Conservation (phyloP, 164 flowering plant species). For the Sedum album region DNA sequence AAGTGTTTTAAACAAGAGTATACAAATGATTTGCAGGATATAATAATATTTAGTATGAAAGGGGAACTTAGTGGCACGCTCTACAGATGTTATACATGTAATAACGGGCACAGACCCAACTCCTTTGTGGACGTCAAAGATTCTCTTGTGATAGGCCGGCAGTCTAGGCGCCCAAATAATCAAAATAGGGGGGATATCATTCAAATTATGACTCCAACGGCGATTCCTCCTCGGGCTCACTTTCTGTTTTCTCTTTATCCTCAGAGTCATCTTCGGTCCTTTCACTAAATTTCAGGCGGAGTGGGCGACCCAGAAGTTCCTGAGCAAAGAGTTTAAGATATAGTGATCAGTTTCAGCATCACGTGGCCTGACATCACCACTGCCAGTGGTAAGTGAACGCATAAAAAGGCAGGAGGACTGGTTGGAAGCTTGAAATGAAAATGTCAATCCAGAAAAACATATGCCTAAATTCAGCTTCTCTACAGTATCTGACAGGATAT, state of each 20-base stretch:
- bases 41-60: background rate
- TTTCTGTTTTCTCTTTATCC: background rate
- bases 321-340: background rate
- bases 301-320: slow-evolving; percentile 3
- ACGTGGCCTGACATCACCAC: background rate
- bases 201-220: background rate
- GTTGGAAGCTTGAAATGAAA: background rate
- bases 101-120: background rate
- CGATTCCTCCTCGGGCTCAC: background rate
- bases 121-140: background rate
- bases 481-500: background rate
- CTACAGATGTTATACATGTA: background rate
- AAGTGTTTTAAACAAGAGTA: background rate
- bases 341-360: background rate
- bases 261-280: background rate
- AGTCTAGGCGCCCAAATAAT: background rate
- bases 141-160: background rate
- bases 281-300: slow-evolving; percentile 7
- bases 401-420: background rate
- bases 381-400: background rate
- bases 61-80: background rate
- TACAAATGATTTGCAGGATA: background rate
- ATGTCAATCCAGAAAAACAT: background rate
- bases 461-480: background rate
- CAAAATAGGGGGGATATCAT: background rate